These are phyloP conservation scores for Chaetomiaceae sp. DNA, from an alignment of 2,329 filamentous ascomycete species.

Conservation along the genomic window DNA sequence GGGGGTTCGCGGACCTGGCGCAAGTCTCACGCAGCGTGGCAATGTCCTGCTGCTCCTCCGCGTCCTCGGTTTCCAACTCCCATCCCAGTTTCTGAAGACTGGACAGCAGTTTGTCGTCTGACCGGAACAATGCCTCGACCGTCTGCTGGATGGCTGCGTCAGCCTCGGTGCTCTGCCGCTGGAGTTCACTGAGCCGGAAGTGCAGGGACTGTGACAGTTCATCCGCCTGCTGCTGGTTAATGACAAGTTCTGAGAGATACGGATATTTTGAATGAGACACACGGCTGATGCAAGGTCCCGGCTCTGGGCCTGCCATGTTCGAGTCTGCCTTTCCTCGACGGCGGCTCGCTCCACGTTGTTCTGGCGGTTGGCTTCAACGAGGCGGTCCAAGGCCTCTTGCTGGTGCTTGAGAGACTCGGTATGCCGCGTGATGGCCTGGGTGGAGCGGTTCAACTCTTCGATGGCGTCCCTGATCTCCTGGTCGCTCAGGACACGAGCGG, in stretches of 20 bases:
- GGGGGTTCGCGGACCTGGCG: constrained; percentile 41
- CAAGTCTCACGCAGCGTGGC: constrained; percentile 55
- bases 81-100: constrained; percentile 63
- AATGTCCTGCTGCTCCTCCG: constrained; percentile 49
- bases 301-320: constrained; percentile 38
- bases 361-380: constrained; percentile 43
- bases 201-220: constrained; percentile 45
- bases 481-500: constrained; percentile 51
- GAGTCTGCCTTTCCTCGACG: constrained; percentile 34
- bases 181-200: constrained; percentile 44
- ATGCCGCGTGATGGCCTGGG: constrained; percentile 60
- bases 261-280: constrained; percentile 13
- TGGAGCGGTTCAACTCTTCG: constrained; percentile 60
- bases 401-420: constrained; percentile 58
- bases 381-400: constrained; percentile 54
- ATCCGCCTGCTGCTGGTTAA: constrained; percentile 38
- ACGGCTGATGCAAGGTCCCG: constrained; percentile 42
- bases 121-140: constrained; percentile 47
- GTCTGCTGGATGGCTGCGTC: constrained; percentile 44
- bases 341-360: constrained; percentile 32
- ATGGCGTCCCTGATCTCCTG: constrained; percentile 58
- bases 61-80: constrained; percentile 51
- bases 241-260: neutral
- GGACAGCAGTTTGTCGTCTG: constrained; percentile 62
- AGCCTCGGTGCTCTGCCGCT: constrained; percentile 46